Evolutionary conservation across 441 rosid species (phyloP), one percentile per base, ranked within the genome.

Genomic region (Pelargonium citronellum): DNA sequence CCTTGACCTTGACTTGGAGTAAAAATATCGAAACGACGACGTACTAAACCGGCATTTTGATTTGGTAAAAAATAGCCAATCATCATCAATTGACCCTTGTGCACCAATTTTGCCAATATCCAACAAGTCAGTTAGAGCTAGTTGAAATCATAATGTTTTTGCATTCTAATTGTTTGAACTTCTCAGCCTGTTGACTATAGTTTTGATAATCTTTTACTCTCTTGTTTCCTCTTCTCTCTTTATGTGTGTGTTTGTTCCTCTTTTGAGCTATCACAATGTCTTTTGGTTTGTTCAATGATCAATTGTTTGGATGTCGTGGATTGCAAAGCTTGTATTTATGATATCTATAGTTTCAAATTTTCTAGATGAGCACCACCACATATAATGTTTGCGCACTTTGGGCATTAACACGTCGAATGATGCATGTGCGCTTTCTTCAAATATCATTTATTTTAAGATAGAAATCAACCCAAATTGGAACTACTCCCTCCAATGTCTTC

Each of bases 81-180:
- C n/a, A 55, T 70, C 20, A 63, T 64, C 44, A 19, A 66, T 64
- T 41, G 69, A 75, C 60, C 51, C 27, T 46, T 46, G 51, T 46
- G 51, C 3, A 46, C 51, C 51, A 46, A 46, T 13, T 51, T 51
- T 51, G 4, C 51, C 16, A 13, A 51, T 13, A 51, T 51, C 17
- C 57, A 51, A 51, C 16, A 51, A 51, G 58, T n/a, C 7, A 51
- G 16, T 51, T n/a, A 13, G 58, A 51, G 16, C 5, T 51, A n/a
- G 58, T 51, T 51, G 58, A 51, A 51, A 5, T 13, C 3, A 2
- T 51, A 51, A 13, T 7, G 58, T n/a, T 51, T 15, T 51, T 51
- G 58, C 17, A 4, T 60, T 60, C 64, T 24, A 60, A 9, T 19
- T 60, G 64, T 60, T 60, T 60, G 64, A 60, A 60, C 64, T 60